phyloP scores from a whole-genome alignment of 768 basidiomycete species.

The Hericium rajendrae region DNA sequence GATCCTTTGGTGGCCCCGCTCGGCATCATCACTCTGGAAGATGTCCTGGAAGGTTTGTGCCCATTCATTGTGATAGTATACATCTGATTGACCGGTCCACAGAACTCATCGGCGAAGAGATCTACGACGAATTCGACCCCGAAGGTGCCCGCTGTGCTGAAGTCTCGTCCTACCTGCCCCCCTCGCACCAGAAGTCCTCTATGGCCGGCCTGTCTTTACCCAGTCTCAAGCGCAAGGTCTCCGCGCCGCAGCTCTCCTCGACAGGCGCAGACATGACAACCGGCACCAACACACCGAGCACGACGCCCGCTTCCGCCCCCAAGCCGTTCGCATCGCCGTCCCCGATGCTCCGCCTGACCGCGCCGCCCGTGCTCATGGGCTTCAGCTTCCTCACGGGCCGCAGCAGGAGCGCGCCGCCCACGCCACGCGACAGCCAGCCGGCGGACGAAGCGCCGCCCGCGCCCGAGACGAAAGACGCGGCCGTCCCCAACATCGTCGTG shows the following conservation, averaged over 20 bases:
- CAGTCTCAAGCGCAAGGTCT: slow-evolving; percentile 7
- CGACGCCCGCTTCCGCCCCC: slow-evolving; percentile 4
- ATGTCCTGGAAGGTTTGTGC: slow-evolving; percentile 72
- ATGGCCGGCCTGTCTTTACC: neutral
- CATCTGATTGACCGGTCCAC: neutral
- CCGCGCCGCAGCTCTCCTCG: slow-evolving; percentile 9
- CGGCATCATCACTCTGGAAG: slow-evolving; percentile 89
- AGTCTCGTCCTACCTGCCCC: slow-evolving; percentile 19
- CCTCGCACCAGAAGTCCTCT: slow-evolving; percentile 15
- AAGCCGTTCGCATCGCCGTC: neutral
- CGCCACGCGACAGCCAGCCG: slow-evolving; percentile 10
- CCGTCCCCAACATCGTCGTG: neutral
- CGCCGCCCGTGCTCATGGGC: slow-evolving; percentile 10
- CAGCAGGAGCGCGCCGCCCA: slow-evolving; percentile 10
- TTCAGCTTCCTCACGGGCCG: slow-evolving; percentile 13
- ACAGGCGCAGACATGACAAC: neutral
- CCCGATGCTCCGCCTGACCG: slow-evolving; percentile 1
- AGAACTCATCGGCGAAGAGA: slow-evolving; percentile 91
- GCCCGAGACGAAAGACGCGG: neutral
- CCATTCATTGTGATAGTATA: neutral
- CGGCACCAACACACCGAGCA: neutral
- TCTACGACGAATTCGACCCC: slow-evolving; percentile 84
- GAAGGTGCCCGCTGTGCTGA: slow-evolving; percentile 35
- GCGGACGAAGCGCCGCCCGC: neutral
- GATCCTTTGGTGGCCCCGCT: slow-evolving; percentile 79